Percentiles rank a stretch among this genome's conserved stretches.
Evolutionary conservation across 192 early-diverging fungal genomes (phyloP).

Genomic region (Piromyces sp.): DNA sequence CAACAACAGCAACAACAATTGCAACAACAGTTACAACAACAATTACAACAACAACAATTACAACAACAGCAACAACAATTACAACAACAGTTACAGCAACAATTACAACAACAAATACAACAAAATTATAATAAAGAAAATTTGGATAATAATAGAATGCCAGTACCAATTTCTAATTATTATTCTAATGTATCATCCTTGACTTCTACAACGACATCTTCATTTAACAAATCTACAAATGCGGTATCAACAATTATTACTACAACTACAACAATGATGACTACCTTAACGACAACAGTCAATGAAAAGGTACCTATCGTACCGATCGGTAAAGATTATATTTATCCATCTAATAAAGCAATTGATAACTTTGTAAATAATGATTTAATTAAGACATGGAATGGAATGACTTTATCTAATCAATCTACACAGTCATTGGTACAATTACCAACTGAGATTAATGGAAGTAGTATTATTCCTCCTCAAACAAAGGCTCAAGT

Average conservation of each 20-base stretch:
- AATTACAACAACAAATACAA: neutral
- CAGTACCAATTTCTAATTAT: neutral
- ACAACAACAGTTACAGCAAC: neutral
- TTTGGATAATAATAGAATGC: neutral
- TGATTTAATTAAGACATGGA: neutral
- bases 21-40: neutral
- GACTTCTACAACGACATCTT: neutral
- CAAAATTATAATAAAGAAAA: neutral
- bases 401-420: neutral
- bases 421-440: neutral
- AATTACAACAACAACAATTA: neutral
- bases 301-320: neutral
- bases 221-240: neutral
- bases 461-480: neutral
- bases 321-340: neutral
- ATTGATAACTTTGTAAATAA: neutral
- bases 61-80: neutral
- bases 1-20: neutral
- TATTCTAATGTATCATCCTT: neutral
- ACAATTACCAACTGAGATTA: neutral
- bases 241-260: neutral
- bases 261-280: neutral
- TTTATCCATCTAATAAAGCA: neutral
- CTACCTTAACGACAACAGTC: neutral
- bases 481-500: neutral